Evolutionary conservation across 2,329 filamentous ascomycete genomes (phyloP), one percentile per base, ranked within the genome.

Genomic region (Claviceps lovelessii): DNA sequence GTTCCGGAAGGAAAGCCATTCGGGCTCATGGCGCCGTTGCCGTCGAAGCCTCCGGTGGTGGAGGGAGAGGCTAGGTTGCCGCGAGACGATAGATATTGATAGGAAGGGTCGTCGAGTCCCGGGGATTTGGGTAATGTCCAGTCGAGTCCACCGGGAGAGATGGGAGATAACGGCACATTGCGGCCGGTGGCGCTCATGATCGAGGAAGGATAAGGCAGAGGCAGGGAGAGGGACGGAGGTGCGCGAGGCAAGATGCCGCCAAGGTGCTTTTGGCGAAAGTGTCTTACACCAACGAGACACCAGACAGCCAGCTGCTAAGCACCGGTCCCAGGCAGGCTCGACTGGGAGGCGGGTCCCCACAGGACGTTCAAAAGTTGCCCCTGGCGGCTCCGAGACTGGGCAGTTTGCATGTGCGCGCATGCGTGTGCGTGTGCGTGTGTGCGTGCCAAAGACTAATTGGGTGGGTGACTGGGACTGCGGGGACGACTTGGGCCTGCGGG

Each of bases 121-220:
- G 82, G 78, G 69, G 88, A 87, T 65, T 83, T 83, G 59, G 80
- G 79, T 62, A 84, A 77, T 51, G 86, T 86, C 84, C 86, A 93
- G 68, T 93, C 88, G 75, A 83, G 90, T 68, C 85, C 88, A 69
- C 85, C 84, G 77, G 87, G 74, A 72, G 88, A 93, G 69, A 89
- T 79, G 66, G 88, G 88, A 67, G 88, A 90, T 69, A 90, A 77
- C 67, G 85, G 84, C 73, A 81, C 84, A 79, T 86, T 83, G 73
- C 80, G 80, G 68, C 76, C 79, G 67, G 75, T 77, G 64, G 65
- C 64, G 67, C 66, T 87, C 84, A 88, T 87, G 73, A 69, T 79
- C 61, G 59, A 61, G 62, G 55, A 53, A 55, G 56, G 46, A 15
- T 19, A 33, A 35, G 47, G 57, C 53, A 56, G 60, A 58, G 60